phyloP scores from a whole-genome alignment of 2,329 filamentous ascomycete genomes.

The Xylariaceae sp. region DNA sequence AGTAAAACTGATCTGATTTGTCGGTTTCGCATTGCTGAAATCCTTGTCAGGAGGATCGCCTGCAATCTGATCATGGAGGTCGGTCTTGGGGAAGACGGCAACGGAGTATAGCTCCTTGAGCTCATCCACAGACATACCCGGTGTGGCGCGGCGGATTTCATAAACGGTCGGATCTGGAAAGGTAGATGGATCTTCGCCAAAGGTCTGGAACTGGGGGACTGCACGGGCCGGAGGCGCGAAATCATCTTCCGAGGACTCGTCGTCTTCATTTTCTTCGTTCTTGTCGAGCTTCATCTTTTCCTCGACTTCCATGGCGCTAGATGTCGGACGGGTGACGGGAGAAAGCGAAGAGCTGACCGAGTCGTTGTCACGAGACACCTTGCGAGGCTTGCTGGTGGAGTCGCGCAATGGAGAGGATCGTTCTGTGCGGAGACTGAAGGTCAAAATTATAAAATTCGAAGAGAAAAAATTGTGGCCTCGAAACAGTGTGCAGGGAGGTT shows the following conservation, averaged over 20 bases:
- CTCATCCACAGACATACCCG: constrained; percentile 78
- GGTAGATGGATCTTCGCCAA: constrained; percentile 87
- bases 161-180: constrained; percentile 91
- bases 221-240: constrained; percentile 58
- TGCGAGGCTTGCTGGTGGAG: constrained; percentile 43
- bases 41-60: constrained; percentile 90
- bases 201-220: constrained; percentile 76
- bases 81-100: constrained; percentile 71
- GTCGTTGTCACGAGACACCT: constrained; percentile 49
- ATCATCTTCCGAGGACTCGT: constrained; percentile 52
- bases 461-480: neutral
- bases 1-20: constrained; percentile 87
- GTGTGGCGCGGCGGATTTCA: constrained; percentile 73
- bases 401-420: constrained; percentile 53
- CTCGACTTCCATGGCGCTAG: constrained; percentile 56
- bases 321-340: constrained; percentile 48
- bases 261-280: constrained; percentile 27
- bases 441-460: neutral
- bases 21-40: constrained; percentile 89
- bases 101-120: constrained; percentile 87
- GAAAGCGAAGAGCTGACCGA: constrained; percentile 59
- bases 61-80: constrained; percentile 79
- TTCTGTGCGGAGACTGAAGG: constrained; percentile 37
- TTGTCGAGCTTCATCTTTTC: constrained; percentile 45
- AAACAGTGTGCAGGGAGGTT: neutral